Percentiles rank a stretch among this genome's conserved stretches.
phyloP scores from a whole-genome alignment of 192 early-diverging fungal species.

The Coemansia javaensis region DNA sequence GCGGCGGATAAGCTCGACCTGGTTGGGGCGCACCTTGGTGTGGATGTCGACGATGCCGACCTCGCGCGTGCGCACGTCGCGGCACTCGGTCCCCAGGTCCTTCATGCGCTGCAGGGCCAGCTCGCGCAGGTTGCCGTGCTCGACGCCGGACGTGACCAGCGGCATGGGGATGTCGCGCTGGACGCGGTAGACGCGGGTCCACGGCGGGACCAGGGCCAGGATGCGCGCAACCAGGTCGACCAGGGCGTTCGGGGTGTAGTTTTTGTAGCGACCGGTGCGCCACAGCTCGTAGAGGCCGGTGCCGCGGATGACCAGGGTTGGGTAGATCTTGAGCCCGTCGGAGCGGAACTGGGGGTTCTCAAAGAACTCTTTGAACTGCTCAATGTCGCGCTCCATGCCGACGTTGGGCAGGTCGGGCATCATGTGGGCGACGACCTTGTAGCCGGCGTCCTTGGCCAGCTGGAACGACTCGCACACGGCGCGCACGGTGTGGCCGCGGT shows the following conservation, averaged over 20 bases:
- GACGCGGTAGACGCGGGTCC: slow-evolving; percentile 97
- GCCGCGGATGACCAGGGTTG: slow-evolving; percentile 97
- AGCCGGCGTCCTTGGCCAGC: slow-evolving; percentile 95
- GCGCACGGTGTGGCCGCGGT: slow-evolving; percentile 95
- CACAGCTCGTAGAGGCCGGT: slow-evolving; percentile 98
- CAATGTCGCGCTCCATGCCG: slow-evolving; percentile 98
- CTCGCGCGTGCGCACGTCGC: slow-evolving; percentile 97
- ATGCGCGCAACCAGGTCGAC: slow-evolving; percentile 95
- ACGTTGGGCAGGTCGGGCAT: slow-evolving; percentile 99
- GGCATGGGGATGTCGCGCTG: slow-evolving; percentile 99
- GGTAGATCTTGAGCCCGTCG: slow-evolving; percentile 97
- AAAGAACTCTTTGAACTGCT: slow-evolving; percentile 98
- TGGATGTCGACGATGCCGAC: slow-evolving; percentile 99
- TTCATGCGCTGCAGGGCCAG: slow-evolving; percentile 92
- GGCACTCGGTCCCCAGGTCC: slow-evolving; percentile 92
- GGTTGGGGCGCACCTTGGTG: slow-evolving; percentile 87
- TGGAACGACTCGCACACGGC: slow-evolving; percentile 98
- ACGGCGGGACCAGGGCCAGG: slow-evolving; percentile 94
- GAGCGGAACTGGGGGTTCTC: slow-evolving; percentile 98
- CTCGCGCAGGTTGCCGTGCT: slow-evolving; percentile 96
- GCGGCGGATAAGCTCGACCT: slow-evolving; percentile 93
- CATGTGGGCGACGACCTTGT: slow-evolving; percentile 99
- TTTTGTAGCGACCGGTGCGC: slow-evolving; percentile 96
- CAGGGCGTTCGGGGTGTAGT: slow-evolving; percentile 93
- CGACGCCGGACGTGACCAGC: slow-evolving; percentile 95